Base-by-base conservation (phyloP, 352 stramenopile species). In the Pythium rhizo-oryzae region DNA sequence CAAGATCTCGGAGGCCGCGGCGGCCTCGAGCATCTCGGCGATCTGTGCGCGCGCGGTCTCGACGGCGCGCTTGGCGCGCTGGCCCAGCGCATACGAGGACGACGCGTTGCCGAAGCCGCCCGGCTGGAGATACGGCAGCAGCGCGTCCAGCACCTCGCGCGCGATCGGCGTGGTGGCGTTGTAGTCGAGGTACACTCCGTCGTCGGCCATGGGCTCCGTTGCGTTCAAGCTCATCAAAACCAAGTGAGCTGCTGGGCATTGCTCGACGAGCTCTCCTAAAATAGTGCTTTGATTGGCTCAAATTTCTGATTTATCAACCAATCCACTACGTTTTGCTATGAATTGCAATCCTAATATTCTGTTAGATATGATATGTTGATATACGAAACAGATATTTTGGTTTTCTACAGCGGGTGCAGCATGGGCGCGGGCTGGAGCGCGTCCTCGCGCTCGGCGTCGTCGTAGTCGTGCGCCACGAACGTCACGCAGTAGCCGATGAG, bases 101-200 rank as follows among this genome's bases (percentile, higher is more conserved):
- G 92, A 99, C 11, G 98, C 96, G 78, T 99, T 99, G 33, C 97
- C 97, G 70, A 97, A 99, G 50, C 96, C 86, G 28, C 86, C 41
- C 15, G 41, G 58, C 19, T 83, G 92, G 8, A 99, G 74, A 70
- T 89, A 98, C 24, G 96, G 97, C 67, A 98, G 70, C 87, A 99
- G 93, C 6, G 89, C 86, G 16, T 94, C 78, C 53, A 94, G 61
- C 24, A 96, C 88, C 41, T 78, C 64, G 4, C 74, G 80, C 59
- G 98, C 94, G 30, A 99, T 85, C 21, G 97, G 97, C 51, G 97
- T 99, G 4, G 97, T 99, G n/a, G 94, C 97, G 80, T 99, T 99
- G 86, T 98, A 99, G 80, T 99, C 97, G 46, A 99, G 80, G 59
- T 99, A 99, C 64, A 99, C 77, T 9, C 65, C 66, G 19, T n/a